Percentiles rank a stretch among this genome's conserved stretches.
phyloP scores from a whole-genome alignment of 176 grass and related monocot species.

The Eragrostis nindensis region DNA sequence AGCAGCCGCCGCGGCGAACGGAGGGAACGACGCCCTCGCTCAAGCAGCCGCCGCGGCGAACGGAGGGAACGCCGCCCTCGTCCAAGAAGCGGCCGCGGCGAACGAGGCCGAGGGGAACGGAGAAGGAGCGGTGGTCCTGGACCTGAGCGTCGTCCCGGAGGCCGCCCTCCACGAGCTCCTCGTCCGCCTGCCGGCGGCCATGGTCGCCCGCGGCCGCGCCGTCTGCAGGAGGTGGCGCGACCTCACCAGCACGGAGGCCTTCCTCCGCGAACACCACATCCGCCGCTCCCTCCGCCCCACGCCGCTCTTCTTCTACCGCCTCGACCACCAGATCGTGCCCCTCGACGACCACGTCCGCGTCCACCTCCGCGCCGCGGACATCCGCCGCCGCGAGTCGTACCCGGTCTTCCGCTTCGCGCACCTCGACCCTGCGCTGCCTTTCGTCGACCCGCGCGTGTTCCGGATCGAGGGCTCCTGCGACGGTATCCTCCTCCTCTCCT shows the following conservation, averaged over 20 bases:
- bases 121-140: neutral
- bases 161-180: neutral
- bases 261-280: neutral
- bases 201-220: neutral
- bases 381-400: neutral
- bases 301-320: conserved; percentile 31
- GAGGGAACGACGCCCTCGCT: neutral
- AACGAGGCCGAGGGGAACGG: neutral
- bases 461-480: conserved; percentile 28
- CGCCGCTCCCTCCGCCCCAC: neutral
- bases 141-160: neutral
- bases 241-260: neutral
- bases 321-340: neutral
- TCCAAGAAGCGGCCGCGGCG: neutral
- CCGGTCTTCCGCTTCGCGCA: neutral
- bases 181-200: neutral
- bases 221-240: neutral
- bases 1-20: neutral
- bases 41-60: neutral
- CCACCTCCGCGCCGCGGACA: conserved; percentile 22
- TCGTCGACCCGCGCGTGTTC: neutral
- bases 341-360: neutral
- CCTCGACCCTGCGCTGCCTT: neutral
- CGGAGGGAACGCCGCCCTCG: neutral
- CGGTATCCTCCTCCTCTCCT: conserved; percentile 31